Evolutionary conservation across 2,329 filamentous ascomycete species (phyloP).

Genomic region (Stachybotrys elegans): DNA sequence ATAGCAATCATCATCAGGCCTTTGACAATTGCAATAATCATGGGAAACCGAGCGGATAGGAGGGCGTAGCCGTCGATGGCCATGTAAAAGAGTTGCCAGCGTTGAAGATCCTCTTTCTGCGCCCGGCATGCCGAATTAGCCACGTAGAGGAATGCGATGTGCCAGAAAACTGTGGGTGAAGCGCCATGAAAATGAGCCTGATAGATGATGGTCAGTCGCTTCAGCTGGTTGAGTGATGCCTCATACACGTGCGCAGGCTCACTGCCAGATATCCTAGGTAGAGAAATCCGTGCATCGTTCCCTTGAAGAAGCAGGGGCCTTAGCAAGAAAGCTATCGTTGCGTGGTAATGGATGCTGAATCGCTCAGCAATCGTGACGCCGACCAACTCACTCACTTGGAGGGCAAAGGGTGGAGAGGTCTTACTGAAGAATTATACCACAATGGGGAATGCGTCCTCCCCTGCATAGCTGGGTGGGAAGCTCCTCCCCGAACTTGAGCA

Average conservation of each 20-base stretch:
- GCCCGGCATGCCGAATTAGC: conserved; percentile 5
- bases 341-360: conserved; percentile 26
- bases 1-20: conserved; percentile 8
- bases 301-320: background rate
- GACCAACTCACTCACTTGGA: background rate
- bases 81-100: conserved; percentile 3
- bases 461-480: background rate
- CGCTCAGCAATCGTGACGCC: conserved; percentile 1
- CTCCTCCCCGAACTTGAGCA: background rate
- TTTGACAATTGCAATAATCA: conserved; percentile 4
- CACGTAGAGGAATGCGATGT: conserved; percentile 7
- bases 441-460: background rate
- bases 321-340: conserved; percentile 24
- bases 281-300: background rate
- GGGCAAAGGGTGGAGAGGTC: background rate
- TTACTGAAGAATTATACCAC: conserved; percentile 2
- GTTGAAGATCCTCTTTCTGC: background rate
- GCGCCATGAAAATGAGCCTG: conserved; percentile 2
- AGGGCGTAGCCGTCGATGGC: conserved; percentile 6
- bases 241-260: background rate
- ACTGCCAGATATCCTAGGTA: background rate
- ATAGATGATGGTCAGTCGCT: conserved; percentile 1
- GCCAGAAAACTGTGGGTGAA: conserved; percentile 5
- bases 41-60: conserved; percentile 6
- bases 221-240: background rate